These are phyloP conservation scores for Penicillium oxalicum DNA, from an alignment of 2,329 filamentous ascomycete species.

Conservation along the genomic window DNA sequence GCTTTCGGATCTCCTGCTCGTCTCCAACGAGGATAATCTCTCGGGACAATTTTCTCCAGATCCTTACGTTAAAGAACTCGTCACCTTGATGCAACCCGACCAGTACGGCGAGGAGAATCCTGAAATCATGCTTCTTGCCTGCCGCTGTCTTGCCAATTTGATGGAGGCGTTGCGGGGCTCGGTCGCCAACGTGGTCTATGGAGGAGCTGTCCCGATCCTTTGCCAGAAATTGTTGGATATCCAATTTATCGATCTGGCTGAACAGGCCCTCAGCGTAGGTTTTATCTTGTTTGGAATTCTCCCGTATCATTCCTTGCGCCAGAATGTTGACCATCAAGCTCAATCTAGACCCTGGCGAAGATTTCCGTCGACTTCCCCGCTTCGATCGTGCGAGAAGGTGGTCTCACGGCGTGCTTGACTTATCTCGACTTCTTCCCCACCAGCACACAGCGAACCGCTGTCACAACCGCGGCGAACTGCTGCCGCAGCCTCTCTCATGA, in stretches of 20 bases:
- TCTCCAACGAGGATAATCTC: slow-evolving; percentile 94
- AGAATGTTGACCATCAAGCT: slow-evolving; percentile 3
- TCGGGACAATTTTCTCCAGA: slow-evolving; percentile 93
- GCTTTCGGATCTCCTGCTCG: slow-evolving; percentile 82
- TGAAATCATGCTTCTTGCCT: slow-evolving; percentile 94
- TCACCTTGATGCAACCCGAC: slow-evolving; percentile 83
- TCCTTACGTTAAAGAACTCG: slow-evolving; percentile 89
- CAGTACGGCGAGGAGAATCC: slow-evolving; percentile 85
- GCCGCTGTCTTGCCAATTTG: slow-evolving; percentile 88
- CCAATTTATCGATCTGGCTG: slow-evolving; percentile 92
- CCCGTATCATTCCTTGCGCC: not conserved
- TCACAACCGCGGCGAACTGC: slow-evolving; percentile 96
- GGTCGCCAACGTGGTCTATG: slow-evolving; percentile 92
- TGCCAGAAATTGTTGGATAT: slow-evolving; percentile 95
- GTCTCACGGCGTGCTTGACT: slow-evolving; percentile 87
- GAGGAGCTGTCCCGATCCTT: slow-evolving; percentile 88
- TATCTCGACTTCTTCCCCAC: slow-evolving; percentile 98
- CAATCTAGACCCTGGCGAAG: slow-evolving; percentile 74
- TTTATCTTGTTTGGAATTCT: not conserved
- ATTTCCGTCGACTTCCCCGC: slow-evolving; percentile 94
- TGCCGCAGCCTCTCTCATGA: slow-evolving; percentile 95
- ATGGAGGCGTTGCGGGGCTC: slow-evolving; percentile 95
- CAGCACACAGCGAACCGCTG: slow-evolving; percentile 90
- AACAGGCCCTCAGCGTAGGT: slow-evolving; percentile 80
- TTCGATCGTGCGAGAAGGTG: slow-evolving; percentile 91